Base-by-base conservation (phyloP, 2,329 filamentous ascomycete genomes). In the Stromatinia cepivora region DNA sequence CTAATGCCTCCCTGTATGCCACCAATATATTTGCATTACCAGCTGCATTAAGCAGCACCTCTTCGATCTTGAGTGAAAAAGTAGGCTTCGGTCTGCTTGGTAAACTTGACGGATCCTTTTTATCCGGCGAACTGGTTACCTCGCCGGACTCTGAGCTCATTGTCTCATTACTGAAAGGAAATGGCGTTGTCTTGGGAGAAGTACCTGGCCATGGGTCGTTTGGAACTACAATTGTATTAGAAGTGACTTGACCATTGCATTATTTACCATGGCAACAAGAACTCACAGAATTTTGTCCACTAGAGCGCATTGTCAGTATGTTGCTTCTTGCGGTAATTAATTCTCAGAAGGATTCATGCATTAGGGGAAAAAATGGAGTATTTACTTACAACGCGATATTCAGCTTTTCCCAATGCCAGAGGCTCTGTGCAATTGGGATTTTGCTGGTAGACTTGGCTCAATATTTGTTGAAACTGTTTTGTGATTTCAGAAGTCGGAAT, bases 311-410 rank as follows among this genome's bases (percentile, higher is more conserved):
- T 25, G 15, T 64, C n/a, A 64, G 61, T 39, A 39, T n/a, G 39
- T 42, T 42, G 39, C 25, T 48, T 22, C 22, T 22, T 59, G 56
- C 2, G 7, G 34, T 3, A 13, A 6, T 42, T n/a, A 20, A n/a
- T 48, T 48, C 1, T 48, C 10, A 22, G 9, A 22, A 22, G 1
- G 28, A 59, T 20, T 4, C 10, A 28, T 67, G 25, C 15, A 22
- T 10, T 4, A 72, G 66, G 71, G 57, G 72, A 72, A 50, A 53
- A 58, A 1, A 36, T 39, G 68, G 69, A 72, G 28, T 20, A 4
- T 4, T 46, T n/a, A 28, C 61, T 39, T 28, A 53, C 61, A 52
- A 70, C 59, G 34, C 45, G 13, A 17, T 61, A 69, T 62, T 74
- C 71, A 4, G 68, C 56, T 48, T 52, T 56, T 20, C 50, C 62